Evolutionary conservation across 148 eudicot genomes (phyloP).

Genomic region (Suaeda aralocaspica): DNA sequence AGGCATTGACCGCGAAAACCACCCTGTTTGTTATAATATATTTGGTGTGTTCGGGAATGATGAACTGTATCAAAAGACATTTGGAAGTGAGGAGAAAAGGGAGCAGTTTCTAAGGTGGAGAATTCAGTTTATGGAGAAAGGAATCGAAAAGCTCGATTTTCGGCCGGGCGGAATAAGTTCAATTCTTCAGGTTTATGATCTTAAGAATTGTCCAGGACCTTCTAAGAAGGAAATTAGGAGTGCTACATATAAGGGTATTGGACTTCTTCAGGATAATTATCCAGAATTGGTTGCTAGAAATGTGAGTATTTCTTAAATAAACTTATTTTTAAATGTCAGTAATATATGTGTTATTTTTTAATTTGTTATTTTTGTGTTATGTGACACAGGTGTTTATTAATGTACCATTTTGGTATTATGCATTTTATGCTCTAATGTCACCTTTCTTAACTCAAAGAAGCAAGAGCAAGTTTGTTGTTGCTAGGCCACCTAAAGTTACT

Average conservation of each 20-base stretch:
- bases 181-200: slow-evolving; percentile 56
- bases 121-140: slow-evolving; percentile 58
- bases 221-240: slow-evolving; percentile 46
- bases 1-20: slow-evolving; percentile 49
- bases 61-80: slow-evolving; percentile 42
- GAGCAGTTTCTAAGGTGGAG: slow-evolving; percentile 58
- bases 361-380: neutral
- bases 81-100: slow-evolving; percentile 46
- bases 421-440: slow-evolving; percentile 47
- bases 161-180: slow-evolving; percentile 46
- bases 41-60: slow-evolving; percentile 48
- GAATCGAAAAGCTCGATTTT: slow-evolving; percentile 52
- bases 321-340: neutral
- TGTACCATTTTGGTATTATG: slow-evolving; percentile 72
- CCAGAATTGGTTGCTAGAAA: slow-evolving; percentile 71
- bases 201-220: slow-evolving; percentile 55
- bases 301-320: slow-evolving; percentile 27
- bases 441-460: slow-evolving; percentile 66
- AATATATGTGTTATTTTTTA: neutral
- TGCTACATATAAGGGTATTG: slow-evolving; percentile 48
- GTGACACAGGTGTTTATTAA: slow-evolving; percentile 49
- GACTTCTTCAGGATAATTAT: slow-evolving; percentile 62
- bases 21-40: slow-evolving; percentile 62
- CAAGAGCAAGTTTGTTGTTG: slow-evolving; percentile 61
- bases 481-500: slow-evolving; percentile 50